Evolutionary conservation across 2,329 filamentous ascomycete species (phyloP), one percentile per base, ranked within the genome.

Genomic region (Domatiomyces globalis): DNA sequence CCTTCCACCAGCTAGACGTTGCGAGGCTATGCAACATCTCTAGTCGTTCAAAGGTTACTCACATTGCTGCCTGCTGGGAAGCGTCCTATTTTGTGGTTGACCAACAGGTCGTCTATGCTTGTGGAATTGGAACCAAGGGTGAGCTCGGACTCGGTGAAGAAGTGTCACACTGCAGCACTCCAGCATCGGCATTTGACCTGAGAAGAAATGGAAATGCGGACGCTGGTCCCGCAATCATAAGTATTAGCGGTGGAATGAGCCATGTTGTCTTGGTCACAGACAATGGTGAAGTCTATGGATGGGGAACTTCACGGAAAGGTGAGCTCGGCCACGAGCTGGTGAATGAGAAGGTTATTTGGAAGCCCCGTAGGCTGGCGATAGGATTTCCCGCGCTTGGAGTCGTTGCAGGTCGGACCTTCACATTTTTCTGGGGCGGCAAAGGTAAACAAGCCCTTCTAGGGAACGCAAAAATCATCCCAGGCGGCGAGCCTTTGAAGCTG

Each of bases 251-350:
- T 9, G 80, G 85, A 29, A 84, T 94, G 73, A 80, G 80, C 19
- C 92, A 98, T 63, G 80, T 81, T 0, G 77, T 94, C 15, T 79
- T 72, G 1, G 77, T 95, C 0, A 68, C 94, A 2, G 77, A 76
- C 44, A 83, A 84, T 63, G 90, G 89, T 0, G 75, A 84, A 15
- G 81, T 83, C 1, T 94, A 85, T 64, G 89, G 87, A 2, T 96
- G 90, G 90, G 92, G 92, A 0, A 86, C 81, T 60, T 83, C 85
- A 12, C 78, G 87, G 20, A 92, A 95, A 63, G 86, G 86, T 0
- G 90, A 98, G 65, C 69, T 94, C 1, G 89, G 88, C 0, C 67
- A 71, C 43, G 75, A 76, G 0, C 68, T 69, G 25, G 71, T 69
- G 5, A 58, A 51, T 0, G 63, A 68, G 7, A 70, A 67, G 45